Evolutionary conservation across 1,284 basidiomycete genomes (phyloP).

Genomic region (Inonotus obliquus): DNA sequence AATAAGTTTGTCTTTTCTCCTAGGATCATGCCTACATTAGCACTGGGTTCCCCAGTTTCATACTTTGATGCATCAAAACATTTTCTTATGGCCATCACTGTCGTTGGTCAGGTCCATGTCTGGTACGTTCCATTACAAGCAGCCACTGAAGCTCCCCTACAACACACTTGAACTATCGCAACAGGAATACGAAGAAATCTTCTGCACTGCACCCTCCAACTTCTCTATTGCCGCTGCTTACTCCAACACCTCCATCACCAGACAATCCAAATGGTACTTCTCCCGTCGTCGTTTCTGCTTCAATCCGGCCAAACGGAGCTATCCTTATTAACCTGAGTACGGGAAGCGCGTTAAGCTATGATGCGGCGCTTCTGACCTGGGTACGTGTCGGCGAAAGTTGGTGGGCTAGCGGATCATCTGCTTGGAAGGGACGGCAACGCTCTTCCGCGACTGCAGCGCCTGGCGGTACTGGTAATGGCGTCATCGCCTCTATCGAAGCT

Average conservation of each 20-base stretch:
- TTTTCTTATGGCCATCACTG: slow-evolving; percentile 69
- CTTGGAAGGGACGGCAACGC: slow-evolving; percentile 71
- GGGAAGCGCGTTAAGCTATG: slow-evolving; percentile 74
- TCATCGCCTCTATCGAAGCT: slow-evolving; percentile 52
- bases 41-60: slow-evolving; percentile 66
- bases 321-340: slow-evolving; percentile 74
- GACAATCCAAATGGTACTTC: slow-evolving; percentile 9
- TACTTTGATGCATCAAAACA: slow-evolving; percentile 62
- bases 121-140: slow-evolving; percentile 62
- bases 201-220: slow-evolving; percentile 59
- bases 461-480: slow-evolving; percentile 27
- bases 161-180: slow-evolving; percentile 6
- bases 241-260: slow-evolving; percentile 16
- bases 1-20: slow-evolving; percentile 10
- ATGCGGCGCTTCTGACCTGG: slow-evolving; percentile 61
- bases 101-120: slow-evolving; percentile 62
- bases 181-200: slow-evolving; percentile 70
- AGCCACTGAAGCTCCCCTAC: not conserved
- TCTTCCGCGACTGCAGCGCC: slow-evolving; percentile 28
- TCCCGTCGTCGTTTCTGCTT: slow-evolving; percentile 38
- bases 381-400: slow-evolving; percentile 71
- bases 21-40: slow-evolving; percentile 72
- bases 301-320: slow-evolving; percentile 71
- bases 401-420: slow-evolving; percentile 77
- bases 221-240: slow-evolving; percentile 57